Evolutionary conservation across 2,329 filamentous ascomycete genomes (phyloP).

Genomic region (Coleophoma crateriformis): DNA sequence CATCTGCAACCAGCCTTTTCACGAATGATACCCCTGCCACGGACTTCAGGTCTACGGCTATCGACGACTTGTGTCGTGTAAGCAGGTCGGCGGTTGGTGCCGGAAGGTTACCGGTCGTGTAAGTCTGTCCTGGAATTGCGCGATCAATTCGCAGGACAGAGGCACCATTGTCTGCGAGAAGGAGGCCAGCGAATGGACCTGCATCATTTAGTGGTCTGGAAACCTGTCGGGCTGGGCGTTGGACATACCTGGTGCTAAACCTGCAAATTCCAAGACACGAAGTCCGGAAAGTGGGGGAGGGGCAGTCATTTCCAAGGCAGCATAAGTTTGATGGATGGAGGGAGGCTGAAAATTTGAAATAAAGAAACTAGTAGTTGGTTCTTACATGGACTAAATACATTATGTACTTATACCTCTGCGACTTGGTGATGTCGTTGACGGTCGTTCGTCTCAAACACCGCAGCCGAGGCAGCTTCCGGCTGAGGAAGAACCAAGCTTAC

Average conservation of each 20-base stretch:
- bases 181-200: conserved; percentile 85
- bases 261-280: conserved; percentile 55
- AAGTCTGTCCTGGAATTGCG: conserved; percentile 37
- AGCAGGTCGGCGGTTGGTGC: conserved; percentile 65
- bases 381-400: neutral
- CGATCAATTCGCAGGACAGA: conserved; percentile 83
- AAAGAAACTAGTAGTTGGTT: neutral
- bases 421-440: no score
- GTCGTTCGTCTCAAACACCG: no score
- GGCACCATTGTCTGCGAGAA: conserved; percentile 86
- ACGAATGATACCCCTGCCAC: conserved; percentile 58
- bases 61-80: conserved; percentile 73
- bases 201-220: neutral
- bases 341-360: neutral
- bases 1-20: conserved; percentile 52
- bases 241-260: conserved; percentile 42
- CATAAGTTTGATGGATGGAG: neutral
- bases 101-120: conserved; percentile 28
- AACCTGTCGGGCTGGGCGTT: neutral
- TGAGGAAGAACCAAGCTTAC: no score
- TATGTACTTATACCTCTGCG: neutral
- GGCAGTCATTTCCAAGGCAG: conserved; percentile 14
- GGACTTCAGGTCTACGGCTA: conserved; percentile 74
- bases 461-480: no score
- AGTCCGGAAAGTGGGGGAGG: conserved; percentile 40